A percentile compares a stretch with the other conserved stretches of the same genome.
These are phyloP conservation scores for Colletotrichum navitas DNA, from an alignment of 2,329 filamentous ascomycete species.

Conservation along the genomic window DNA sequence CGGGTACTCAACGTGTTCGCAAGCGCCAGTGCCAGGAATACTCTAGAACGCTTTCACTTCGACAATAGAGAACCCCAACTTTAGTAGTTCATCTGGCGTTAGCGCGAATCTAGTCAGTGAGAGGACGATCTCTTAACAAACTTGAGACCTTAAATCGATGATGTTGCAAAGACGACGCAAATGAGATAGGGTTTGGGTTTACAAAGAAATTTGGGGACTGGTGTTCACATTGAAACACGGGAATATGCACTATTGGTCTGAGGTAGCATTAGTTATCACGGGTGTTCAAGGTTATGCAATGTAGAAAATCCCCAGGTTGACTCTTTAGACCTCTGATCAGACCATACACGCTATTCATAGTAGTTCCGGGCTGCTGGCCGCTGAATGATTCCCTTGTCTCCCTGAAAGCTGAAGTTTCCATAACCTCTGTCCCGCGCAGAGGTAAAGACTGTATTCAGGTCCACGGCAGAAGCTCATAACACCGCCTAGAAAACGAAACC, in stretches of 20 bases:
- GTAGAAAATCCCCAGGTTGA: neutral
- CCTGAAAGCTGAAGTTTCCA: constrained; percentile 55
- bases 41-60: neutral
- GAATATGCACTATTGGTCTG: neutral
- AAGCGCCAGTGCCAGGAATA: neutral
- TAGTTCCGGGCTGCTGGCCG: neutral
- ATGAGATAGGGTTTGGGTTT: neutral
- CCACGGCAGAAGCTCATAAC: constrained; percentile 62
- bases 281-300: neutral
- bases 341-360: neutral
- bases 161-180: neutral
- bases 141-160: neutral
- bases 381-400: no score
- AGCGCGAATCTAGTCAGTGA: neutral
- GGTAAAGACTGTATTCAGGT: constrained; percentile 56
- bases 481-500: constrained; percentile 47
- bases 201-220: neutral
- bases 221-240: neutral
- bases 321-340: neutral
- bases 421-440: constrained; percentile 61
- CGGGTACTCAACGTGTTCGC: neutral
- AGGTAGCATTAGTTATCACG: neutral
- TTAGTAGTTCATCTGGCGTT: neutral
- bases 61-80: neutral
- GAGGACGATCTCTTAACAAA: neutral